A percentile compares a stretch with the other conserved stretches of the same genome.
Evolutionary conservation across 192 early-diverging fungal genomes (phyloP).

Genomic region (Spizellomyces sp.): DNA sequence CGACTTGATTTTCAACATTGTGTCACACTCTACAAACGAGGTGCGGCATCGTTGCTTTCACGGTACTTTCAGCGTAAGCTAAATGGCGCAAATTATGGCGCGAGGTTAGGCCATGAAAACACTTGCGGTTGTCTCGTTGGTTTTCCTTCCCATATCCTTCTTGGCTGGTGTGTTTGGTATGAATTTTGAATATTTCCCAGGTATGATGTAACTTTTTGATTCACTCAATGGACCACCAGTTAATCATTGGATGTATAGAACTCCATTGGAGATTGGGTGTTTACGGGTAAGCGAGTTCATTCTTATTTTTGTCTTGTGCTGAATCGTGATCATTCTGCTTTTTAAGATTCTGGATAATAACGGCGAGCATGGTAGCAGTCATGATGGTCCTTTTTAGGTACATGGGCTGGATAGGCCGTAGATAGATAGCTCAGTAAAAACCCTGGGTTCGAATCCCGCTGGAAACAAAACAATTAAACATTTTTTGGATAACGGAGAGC

Average conservation of each 20-base stretch:
- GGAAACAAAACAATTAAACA: no score
- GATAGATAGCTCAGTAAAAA: neutral
- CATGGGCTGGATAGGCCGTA: conserved; percentile 23
- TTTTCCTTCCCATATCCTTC: conserved; percentile 44
- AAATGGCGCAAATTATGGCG: no score
- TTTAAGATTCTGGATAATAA: conserved; percentile 26
- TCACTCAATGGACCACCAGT: neutral
- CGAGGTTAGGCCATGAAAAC: conserved; percentile 38
- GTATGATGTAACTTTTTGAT: neutral
- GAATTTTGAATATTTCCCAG: conserved; percentile 46
- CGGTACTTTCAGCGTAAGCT: no score
- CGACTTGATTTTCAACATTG: conserved; percentile 44
- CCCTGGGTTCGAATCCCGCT: neutral
- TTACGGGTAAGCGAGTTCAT: conserved; percentile 19
- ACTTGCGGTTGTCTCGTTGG: conserved; percentile 30
- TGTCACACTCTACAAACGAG: conserved; percentile 46
- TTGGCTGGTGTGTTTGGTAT: conserved; percentile 46
- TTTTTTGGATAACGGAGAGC: no score
- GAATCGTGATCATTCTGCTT: neutral
- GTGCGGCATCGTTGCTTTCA: neutral
- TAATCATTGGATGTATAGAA: neutral
- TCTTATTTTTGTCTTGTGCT: neutral
- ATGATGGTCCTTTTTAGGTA: conserved; percentile 8
- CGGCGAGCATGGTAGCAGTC: neutral
- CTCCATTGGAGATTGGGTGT: conserved; percentile 26